Conservation (phyloP, 108 stramenopile species). For the Parietichytrium sp. region DNA sequence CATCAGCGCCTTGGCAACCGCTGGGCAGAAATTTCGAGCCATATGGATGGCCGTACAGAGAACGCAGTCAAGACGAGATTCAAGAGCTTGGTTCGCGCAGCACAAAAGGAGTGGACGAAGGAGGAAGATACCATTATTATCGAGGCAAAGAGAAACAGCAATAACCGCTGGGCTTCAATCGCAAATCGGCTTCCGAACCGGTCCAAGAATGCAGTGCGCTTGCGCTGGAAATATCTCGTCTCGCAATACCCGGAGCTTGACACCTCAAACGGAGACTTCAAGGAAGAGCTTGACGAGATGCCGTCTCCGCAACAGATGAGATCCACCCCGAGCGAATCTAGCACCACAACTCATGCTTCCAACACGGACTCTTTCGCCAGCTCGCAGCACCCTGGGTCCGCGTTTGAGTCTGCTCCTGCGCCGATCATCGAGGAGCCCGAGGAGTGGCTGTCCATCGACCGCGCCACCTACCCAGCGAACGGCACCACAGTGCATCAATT, state of each 20-base stretch:
- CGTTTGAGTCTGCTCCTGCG: no score
- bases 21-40: constrained; percentile 61
- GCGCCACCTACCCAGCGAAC: no score
- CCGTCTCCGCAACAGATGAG: no score
- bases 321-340: no score
- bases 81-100: background rate
- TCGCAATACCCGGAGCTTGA: constrained; percentile 15
- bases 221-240: constrained; percentile 36
- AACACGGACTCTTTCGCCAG: no score
- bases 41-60: constrained; percentile 56
- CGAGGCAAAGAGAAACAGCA: background rate
- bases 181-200: constrained; percentile 15
- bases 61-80: constrained; percentile 58
- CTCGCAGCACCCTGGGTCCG: no score
- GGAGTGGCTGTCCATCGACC: no score
- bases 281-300: no score
- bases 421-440: no score
- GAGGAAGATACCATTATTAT: background rate
- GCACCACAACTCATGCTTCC: no score
- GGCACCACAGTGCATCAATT: no score
- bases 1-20: constrained; percentile 51
- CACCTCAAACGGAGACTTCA: no score
- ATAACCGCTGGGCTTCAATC: constrained; percentile 2
- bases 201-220: constrained; percentile 1
- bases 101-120: background rate